Base-by-base conservation (phyloP, 257 asterid species). In the Cynanchum wilfordii region DNA sequence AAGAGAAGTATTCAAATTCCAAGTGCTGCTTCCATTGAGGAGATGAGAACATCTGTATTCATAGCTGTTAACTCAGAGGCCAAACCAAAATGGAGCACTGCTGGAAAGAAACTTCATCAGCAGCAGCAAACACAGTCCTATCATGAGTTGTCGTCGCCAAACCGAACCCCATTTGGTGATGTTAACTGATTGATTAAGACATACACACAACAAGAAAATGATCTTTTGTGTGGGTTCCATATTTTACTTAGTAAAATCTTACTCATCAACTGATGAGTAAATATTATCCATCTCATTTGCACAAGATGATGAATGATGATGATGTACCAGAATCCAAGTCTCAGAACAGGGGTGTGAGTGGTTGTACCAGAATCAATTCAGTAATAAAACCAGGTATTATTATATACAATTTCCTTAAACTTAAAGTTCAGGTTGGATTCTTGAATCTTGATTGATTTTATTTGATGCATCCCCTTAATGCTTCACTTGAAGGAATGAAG, bases 111-210 rank as follows among this genome's bases (percentile, higher is more conserved):
- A 74, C 67, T 50, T 73, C 79, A 76, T 76, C 87, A 71, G 78
- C 57, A 75, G 59, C 78, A 22, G 25, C 47, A 30, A 30, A 12
- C 45, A 25, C 74, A 55, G 64, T 54, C 57, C 54, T 57, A 70
- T 25, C 30, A 7, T 54, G 78, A 76, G 55, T 42, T 74, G 66
- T 79, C 89, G 66, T 79, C 89, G 72, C 67, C 85, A 69, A 54
- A 68, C 54, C 80, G 97, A 83, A 85, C 81, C 74, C 97, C 96
- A 20, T 89, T 91, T 74, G 89, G 82, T 75, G 73, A 85, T 64
- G 87, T 91, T 50, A 91, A 91, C 70, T 80, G 73, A 47, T 36
- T 80, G 73, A 47, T 36, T 25, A 22, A 2, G 65, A 30, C n/a
- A 9, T 7, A 7, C 7, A 29, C 5, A 16, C 6, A 5, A 51